Conservation (phyloP, 2,329 filamentous ascomycete genomes). For the Fusarium haematococcum region DNA sequence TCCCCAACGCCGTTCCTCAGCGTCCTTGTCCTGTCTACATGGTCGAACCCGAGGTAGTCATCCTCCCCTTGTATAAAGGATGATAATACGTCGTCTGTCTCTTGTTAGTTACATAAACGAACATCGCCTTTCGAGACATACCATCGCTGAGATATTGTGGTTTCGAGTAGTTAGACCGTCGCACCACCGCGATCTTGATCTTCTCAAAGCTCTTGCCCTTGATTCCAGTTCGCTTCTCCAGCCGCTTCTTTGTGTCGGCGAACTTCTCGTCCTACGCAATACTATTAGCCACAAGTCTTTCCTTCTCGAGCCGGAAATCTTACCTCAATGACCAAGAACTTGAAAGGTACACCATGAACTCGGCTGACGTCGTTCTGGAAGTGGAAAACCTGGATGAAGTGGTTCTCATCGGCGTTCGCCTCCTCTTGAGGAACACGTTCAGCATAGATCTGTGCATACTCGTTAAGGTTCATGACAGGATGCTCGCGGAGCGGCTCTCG, state of each 20-base stretch:
- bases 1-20: slow-evolving; percentile 71
- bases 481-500: slow-evolving; percentile 79
- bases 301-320: slow-evolving; percentile 43
- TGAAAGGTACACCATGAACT: slow-evolving; percentile 89
- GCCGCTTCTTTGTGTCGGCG: slow-evolving; percentile 91
- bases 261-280: slow-evolving; percentile 80
- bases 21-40: slow-evolving; percentile 70
- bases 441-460: slow-evolving; percentile 85
- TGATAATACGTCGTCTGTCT: slow-evolving; percentile 70
- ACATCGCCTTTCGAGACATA: slow-evolving; percentile 50
- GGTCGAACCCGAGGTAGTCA: slow-evolving; percentile 74
- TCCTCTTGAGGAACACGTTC: slow-evolving; percentile 84
- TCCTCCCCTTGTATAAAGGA: slow-evolving; percentile 65
- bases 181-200: slow-evolving; percentile 92
- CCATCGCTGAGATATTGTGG: slow-evolving; percentile 89
- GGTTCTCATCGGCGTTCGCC: slow-evolving; percentile 64
- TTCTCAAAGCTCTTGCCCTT: slow-evolving; percentile 99
- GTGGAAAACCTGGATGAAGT: slow-evolving; percentile 85
- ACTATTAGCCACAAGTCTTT: slow-evolving; percentile 4
- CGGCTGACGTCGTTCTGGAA: slow-evolving; percentile 91
- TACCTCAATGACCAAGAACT: slow-evolving; percentile 86
- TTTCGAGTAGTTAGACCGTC: slow-evolving; percentile 78
- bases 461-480: slow-evolving; percentile 83
- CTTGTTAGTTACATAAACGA: slow-evolving; percentile 33
- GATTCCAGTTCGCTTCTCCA: slow-evolving; percentile 91